These are phyloP conservation scores for Polyplosphaeria fusca DNA, from an alignment of 495 filamentous ascomycete genomes.

Conservation along the genomic window DNA sequence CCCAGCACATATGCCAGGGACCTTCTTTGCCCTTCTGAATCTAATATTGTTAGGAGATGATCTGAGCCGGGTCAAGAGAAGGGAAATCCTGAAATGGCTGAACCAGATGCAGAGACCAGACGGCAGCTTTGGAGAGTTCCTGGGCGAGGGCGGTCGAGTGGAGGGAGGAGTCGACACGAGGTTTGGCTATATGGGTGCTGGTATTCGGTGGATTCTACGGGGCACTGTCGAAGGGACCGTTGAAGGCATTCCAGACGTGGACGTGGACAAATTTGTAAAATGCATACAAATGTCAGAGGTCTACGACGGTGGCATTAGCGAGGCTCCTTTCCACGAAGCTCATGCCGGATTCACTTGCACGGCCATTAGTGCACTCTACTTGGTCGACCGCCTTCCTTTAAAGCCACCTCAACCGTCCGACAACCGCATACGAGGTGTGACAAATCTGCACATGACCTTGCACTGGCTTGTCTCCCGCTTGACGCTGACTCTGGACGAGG, in stretches of 20 bases:
- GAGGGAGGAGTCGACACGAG: constrained; percentile 79
- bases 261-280: constrained; percentile 62
- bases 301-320: constrained; percentile 86
- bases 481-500: constrained; percentile 39
- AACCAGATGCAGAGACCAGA: constrained; percentile 72
- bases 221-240: constrained; percentile 52
- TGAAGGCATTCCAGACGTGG: constrained; percentile 66
- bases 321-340: constrained; percentile 76
- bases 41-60: constrained; percentile 75
- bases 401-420: constrained; percentile 10
- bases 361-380: constrained; percentile 68
- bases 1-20: constrained; percentile 78
- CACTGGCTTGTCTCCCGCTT: constrained; percentile 72
- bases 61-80: constrained; percentile 62
- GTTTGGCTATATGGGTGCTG: constrained; percentile 78
- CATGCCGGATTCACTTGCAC: constrained; percentile 91
- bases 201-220: constrained; percentile 76
- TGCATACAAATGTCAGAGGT: constrained; percentile 75
- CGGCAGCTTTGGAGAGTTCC: constrained; percentile 86
- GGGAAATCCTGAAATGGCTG: constrained; percentile 69
- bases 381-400: constrained; percentile 57
- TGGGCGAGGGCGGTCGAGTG: constrained; percentile 58
- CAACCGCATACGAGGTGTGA: constrained; percentile 25
- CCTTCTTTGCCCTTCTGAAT: constrained; percentile 77
- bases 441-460: constrained; percentile 48